Evolutionary conservation across 2,329 filamentous ascomycete genomes (phyloP).

Genomic region (Hypoxylon sp.): DNA sequence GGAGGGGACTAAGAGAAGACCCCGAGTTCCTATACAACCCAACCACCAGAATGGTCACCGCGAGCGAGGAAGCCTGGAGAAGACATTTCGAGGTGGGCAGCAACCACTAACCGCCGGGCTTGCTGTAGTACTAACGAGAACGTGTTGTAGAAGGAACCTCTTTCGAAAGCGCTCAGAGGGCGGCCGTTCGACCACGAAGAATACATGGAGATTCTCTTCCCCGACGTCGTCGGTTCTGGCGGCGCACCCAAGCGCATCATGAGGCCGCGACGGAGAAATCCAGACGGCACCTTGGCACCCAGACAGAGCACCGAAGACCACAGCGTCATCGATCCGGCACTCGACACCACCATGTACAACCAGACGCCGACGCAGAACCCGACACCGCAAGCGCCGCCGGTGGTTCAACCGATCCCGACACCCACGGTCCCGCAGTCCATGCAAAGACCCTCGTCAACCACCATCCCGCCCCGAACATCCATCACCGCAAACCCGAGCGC

Average conservation of each 20-base stretch:
- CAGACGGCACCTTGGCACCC: conserved; percentile 53
- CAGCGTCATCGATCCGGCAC: conserved; percentile 46
- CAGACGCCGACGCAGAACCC: conserved; percentile 35
- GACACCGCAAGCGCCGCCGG: conserved; percentile 30
- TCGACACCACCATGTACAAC: conserved; percentile 36
- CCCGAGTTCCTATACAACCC: conserved; percentile 64
- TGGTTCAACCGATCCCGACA: conserved; percentile 33
- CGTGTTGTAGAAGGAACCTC: conserved; percentile 59
- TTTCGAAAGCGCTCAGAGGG: conserved; percentile 64
- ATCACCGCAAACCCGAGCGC: conserved; percentile 52
- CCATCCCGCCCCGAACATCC: conserved; percentile 51
- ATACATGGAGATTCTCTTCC: conserved; percentile 67
- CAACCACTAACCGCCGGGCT: background rate
- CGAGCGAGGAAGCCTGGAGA: conserved; percentile 64
- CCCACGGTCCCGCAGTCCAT: conserved; percentile 39
- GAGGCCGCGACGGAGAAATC: conserved; percentile 60
- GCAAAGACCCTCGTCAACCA: conserved; percentile 46
- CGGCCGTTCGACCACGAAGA: conserved; percentile 68
- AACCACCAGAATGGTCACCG: conserved; percentile 59
- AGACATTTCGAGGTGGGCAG: conserved; percentile 63
- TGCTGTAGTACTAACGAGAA: background rate
- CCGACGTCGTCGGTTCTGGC: conserved; percentile 66
- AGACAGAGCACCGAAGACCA: conserved; percentile 59
- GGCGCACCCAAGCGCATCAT: conserved; percentile 67
- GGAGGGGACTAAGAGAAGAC: conserved; percentile 65